Conservation (phyloP, 148 eudicot genomes). For the Persicaria tinctoria region DNA sequence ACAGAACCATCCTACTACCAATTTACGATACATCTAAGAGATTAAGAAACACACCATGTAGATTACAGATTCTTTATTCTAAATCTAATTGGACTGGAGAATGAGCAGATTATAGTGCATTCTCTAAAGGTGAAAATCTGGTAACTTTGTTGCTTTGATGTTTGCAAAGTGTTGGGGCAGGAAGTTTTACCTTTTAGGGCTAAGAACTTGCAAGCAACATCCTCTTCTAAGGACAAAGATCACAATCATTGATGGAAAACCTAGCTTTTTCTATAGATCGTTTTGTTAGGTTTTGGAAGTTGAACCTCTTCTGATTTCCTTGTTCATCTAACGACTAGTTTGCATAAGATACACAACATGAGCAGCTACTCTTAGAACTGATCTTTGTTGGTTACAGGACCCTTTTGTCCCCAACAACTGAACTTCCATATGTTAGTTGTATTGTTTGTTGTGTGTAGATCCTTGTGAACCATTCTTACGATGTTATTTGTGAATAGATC, state of each 20-base stretch:
- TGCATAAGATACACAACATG: neutral
- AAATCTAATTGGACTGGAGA: neutral
- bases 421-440: neutral
- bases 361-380: neutral
- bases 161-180: neutral
- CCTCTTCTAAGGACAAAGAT: neutral
- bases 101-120: too few species aligned
- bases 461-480: too few species aligned
- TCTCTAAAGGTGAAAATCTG: neutral
- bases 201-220: neutral
- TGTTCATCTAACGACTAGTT: neutral
- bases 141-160: neutral
- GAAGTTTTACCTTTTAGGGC: neutral
- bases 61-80: neutral
- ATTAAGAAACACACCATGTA: neutral
- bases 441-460: too few species aligned
- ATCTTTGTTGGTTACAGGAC: neutral
- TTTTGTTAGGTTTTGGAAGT: neutral
- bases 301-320: neutral
- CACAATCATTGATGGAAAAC: too few species aligned
- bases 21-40: neutral
- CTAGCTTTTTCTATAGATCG: neutral
- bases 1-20: neutral
- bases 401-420: neutral
- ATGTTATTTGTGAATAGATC: too few species aligned